Evolutionary conservation across 345 rosid species (phyloP).

Genomic region (Xanthoceras sorbifolium): DNA sequence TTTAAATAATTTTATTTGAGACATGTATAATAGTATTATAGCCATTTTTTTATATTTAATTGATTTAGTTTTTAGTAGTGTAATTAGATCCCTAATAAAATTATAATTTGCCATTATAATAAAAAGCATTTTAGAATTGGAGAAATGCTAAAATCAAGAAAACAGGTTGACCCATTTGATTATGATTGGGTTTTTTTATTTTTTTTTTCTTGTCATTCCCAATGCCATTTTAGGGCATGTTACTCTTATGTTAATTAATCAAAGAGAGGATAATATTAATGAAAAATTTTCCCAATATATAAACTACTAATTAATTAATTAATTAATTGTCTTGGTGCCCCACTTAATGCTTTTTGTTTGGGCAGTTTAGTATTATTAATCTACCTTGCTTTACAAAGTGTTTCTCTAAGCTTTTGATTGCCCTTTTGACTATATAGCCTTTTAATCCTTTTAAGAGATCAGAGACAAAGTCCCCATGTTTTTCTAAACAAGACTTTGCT

Average conservation of each 20-base stretch:
- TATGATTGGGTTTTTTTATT: too few species aligned
- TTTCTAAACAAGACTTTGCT: constrained; percentile 15
- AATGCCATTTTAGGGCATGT: constrained; percentile 43
- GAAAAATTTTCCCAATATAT: constrained; percentile 13
- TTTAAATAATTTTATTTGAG: too few species aligned
- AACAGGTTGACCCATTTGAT: constrained; percentile 43
- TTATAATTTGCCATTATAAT: constrained; percentile 19
- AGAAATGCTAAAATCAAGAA: constrained; percentile 30
- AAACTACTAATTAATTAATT: constrained; percentile 20
- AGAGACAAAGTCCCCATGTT: constrained; percentile 29
- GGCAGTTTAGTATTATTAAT: constrained; percentile 32
- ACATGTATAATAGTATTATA: neutral
- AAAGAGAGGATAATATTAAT: neutral
- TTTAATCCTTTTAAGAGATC: constrained; percentile 27
- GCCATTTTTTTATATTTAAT: neutral
- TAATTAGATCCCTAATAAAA: constrained; percentile 10
- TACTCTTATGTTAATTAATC: constrained; percentile 13
- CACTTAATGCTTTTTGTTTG: constrained; percentile 34
- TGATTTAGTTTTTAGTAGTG: neutral
- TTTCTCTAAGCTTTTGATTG: constrained; percentile 33
- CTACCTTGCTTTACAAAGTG: constrained; percentile 24
- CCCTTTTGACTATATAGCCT: constrained; percentile 47
- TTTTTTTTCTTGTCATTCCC: constrained; percentile 52
- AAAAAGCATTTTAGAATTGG: constrained; percentile 24
- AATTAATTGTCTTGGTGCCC: constrained; percentile 23